Conservation (phyloP, 1,284 basidiomycete genomes). For the Flammula alnicola region DNA sequence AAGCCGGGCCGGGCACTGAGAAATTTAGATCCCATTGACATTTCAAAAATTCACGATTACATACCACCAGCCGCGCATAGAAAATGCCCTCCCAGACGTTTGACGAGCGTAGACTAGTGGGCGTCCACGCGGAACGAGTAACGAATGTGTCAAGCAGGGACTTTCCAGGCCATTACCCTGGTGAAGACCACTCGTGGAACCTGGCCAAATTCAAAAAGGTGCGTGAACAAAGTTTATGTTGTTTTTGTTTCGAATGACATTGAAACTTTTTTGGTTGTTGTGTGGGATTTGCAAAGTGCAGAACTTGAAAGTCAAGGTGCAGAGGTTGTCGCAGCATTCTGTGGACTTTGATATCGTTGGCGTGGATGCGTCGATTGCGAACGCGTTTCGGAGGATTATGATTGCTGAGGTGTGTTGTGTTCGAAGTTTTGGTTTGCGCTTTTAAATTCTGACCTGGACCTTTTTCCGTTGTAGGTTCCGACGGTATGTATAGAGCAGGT, state of each 20-base stretch:
- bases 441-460: neutral
- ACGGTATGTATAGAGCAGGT: constrained; percentile 93
- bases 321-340: constrained; percentile 78
- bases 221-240: constrained; percentile 31
- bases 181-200: constrained; percentile 86
- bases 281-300: constrained; percentile 47
- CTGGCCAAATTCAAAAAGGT: constrained; percentile 79
- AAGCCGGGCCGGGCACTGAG: neutral
- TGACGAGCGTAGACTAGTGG: constrained; percentile 43
- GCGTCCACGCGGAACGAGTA: constrained; percentile 68
- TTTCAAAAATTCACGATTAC: constrained; percentile 15
- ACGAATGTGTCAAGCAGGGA: constrained; percentile 85
- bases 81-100: constrained; percentile 23
- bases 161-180: constrained; percentile 86
- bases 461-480: constrained; percentile 71
- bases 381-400: constrained; percentile 90
- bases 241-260: constrained; percentile 1
- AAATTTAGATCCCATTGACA: constrained; percentile 4
- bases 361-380: constrained; percentile 95
- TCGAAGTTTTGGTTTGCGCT: neutral
- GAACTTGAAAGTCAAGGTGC: constrained; percentile 77
- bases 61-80: neutral
- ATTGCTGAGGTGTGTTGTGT: constrained; percentile 82
- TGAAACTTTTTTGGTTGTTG: constrained; percentile 10
- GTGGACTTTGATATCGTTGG: constrained; percentile 97